phyloP scores from a whole-genome alignment of 768 basidiomycete species.

The Rhodotorula paludigena region DNA sequence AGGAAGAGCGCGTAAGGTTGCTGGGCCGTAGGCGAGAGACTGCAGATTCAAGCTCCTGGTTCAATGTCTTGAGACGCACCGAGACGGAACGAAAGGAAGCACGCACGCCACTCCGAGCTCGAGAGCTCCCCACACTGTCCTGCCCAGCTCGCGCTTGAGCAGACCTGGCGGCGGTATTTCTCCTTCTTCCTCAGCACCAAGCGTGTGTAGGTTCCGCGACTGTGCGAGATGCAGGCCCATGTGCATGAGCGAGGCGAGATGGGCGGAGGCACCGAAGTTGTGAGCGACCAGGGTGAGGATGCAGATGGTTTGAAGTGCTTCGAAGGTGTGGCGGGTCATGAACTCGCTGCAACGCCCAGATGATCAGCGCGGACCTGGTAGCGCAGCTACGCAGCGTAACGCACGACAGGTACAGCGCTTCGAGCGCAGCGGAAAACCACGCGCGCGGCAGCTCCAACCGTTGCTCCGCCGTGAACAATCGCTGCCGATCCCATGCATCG shows the following conservation, averaged over 20 bases:
- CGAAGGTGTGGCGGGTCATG: slow-evolving; percentile 3
- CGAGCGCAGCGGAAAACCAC: neutral
- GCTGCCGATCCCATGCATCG: neutral
- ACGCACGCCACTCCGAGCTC: slow-evolving; percentile 1
- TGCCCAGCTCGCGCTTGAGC: neutral
- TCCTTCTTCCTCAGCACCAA: neutral
- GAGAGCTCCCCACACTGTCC: neutral
- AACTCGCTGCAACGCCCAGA: neutral
- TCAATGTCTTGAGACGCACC: too few relatives aligned
- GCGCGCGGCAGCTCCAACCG: neutral
- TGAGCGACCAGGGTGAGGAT: slow-evolving; percentile 1
- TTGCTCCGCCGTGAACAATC: neutral
- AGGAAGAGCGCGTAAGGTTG: neutral
- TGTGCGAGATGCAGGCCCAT: neutral
- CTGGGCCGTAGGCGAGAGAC: neutral
- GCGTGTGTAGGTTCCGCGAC: neutral
- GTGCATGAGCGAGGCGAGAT: slow-evolving; percentile 1
- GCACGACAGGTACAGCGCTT: neutral
- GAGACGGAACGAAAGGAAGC: too few relatives aligned
- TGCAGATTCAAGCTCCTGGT: neutral
- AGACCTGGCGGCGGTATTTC: neutral
- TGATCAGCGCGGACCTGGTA: too few relatives aligned
- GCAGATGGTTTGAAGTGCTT: neutral
- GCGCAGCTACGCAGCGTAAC: neutral
- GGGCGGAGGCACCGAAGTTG: neutral